These are phyloP conservation scores for Glycine tomentella DNA, from an alignment of 306 rosid species.

Conservation along the genomic window DNA sequence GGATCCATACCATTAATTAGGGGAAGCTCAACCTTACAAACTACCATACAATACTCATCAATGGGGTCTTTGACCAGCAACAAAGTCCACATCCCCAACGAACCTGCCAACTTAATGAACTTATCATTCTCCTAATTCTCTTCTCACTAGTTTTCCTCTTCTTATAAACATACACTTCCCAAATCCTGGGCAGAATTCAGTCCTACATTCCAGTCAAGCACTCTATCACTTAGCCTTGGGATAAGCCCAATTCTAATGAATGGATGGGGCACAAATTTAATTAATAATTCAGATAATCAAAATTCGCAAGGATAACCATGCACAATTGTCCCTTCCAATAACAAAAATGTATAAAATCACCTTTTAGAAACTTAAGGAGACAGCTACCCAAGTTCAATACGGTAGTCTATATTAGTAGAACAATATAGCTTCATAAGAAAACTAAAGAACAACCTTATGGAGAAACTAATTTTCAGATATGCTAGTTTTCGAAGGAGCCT, in stretches of 20 bases:
- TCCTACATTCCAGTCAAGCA: background rate
- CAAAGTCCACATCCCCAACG: background rate
- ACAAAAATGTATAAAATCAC: background rate
- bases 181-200: background rate
- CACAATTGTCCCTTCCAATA: slow-evolving; percentile 8
- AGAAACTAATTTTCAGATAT: background rate
- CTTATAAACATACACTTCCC: background rate
- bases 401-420: background rate
- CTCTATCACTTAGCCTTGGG: background rate
- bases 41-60: no score
- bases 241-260: background rate
- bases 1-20: background rate
- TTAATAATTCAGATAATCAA: background rate
- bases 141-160: background rate
- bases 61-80: no score
- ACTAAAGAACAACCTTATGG: no score
- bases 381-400: background rate
- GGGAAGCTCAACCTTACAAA: background rate
- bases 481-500: background rate
- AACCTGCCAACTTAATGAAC: background rate
- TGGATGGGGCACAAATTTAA: background rate
- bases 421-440: background rate
- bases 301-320: background rate
- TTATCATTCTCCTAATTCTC: background rate
- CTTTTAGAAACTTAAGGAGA: background rate